A percentile compares a stretch with the other conserved stretches of the same genome.
These are phyloP conservation scores for Malassezia nana DNA, from an alignment of 1,284 basidiomycete species.

Conservation along the genomic window DNA sequence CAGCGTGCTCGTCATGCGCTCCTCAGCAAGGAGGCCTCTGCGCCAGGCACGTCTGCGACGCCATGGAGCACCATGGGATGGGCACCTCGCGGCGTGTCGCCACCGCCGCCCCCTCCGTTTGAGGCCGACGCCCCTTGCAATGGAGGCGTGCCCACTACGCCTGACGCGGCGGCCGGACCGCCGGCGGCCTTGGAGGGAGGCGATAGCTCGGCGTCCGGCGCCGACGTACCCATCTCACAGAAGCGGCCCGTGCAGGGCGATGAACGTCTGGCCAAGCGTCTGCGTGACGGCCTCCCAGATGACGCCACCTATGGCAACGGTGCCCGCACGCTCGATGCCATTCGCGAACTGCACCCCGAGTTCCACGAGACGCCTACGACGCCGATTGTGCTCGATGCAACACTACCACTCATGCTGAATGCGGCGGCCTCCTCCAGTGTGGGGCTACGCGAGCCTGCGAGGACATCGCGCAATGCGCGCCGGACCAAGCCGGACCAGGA, in stretches of 20 bases:
- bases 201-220: neutral
- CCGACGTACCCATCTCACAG: neutral
- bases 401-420: conserved; percentile 5
- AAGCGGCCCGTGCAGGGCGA: neutral
- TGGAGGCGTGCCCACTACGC: conserved; percentile 3
- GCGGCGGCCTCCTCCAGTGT: neutral
- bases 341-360: conserved; percentile 14
- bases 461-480: neutral
- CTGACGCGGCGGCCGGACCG: neutral
- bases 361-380: neutral
- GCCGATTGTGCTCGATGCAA: conserved; percentile 8
- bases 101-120: neutral
- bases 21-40: neutral
- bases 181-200: neutral
- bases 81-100: neutral
- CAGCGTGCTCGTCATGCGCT: conserved; percentile 8
- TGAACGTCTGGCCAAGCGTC: neutral
- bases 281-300: neutral
- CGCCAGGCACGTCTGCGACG: neutral
- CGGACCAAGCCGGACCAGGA: conserved; percentile 10
- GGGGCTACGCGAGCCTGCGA: neutral
- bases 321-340: neutral
- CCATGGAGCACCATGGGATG: neutral
- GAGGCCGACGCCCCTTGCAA: neutral
- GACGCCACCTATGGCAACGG: neutral